These are phyloP conservation scores for Cystobasidium sp. DNA, from an alignment of 1,284 basidiomycete genomes.

Conservation along the genomic window DNA sequence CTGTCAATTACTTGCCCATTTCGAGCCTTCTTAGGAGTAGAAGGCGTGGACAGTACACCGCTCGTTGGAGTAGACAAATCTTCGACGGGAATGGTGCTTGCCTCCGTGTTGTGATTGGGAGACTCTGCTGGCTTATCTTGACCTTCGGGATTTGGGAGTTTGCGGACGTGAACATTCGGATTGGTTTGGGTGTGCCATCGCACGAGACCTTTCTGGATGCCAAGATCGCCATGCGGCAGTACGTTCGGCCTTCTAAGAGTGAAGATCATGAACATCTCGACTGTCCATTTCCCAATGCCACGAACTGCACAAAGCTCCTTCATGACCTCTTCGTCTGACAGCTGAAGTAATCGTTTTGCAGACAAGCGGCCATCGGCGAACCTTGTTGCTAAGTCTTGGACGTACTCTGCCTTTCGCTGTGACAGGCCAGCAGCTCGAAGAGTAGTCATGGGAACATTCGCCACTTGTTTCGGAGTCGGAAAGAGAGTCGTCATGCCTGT, in stretches of 20 bases:
- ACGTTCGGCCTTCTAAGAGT: constrained; percentile 80
- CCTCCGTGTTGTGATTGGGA: too few relatives aligned
- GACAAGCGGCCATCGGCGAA: constrained; percentile 78
- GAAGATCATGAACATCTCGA: constrained; percentile 82
- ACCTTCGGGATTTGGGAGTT: constrained; percentile 32
- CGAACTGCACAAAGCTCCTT: constrained; percentile 72
- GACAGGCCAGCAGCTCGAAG: constrained; percentile 76
- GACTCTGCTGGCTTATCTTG: background rate
- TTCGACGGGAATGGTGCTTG: background rate
- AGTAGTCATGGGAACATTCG: constrained; percentile 59
- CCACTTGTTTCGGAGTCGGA: constrained; percentile 73
- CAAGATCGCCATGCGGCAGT: constrained; percentile 70
- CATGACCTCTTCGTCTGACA: constrained; percentile 73
- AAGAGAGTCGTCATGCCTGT: constrained; percentile 61
- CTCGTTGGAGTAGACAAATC: background rate
- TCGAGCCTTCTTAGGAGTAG: background rate
- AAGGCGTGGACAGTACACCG: background rate
- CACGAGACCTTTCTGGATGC: constrained; percentile 76
- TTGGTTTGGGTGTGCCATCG: constrained; percentile 64
- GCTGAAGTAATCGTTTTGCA: constrained; percentile 69
- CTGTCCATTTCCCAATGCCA: constrained; percentile 47
- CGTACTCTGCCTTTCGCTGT: constrained; percentile 80
- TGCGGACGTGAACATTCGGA: constrained; percentile 33
- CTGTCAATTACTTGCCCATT: background rate
- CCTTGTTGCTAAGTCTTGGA: constrained; percentile 73